A percentile compares a stretch with the other conserved stretches of the same genome.
Evolutionary conservation across 2,329 filamentous ascomycete species (phyloP).

Genomic region (Hypocrella siamensis): DNA sequence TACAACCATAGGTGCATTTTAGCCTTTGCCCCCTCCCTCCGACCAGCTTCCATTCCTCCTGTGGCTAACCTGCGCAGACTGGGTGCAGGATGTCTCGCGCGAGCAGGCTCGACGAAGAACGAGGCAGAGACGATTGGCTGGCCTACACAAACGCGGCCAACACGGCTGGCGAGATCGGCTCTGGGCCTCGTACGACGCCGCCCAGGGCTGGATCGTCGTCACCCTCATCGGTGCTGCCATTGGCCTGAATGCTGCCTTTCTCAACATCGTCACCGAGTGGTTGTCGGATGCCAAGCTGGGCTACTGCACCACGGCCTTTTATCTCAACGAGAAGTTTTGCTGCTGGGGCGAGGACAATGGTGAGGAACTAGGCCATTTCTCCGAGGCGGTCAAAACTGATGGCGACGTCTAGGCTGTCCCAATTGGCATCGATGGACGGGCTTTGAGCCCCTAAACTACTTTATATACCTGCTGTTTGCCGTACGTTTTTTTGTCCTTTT

Average conservation of each 20-base stretch:
- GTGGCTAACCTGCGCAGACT: slow-evolving; percentile 38
- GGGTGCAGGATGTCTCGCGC: slow-evolving; percentile 92
- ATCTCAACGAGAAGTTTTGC: slow-evolving; percentile 93
- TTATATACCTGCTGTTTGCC: slow-evolving; percentile 76
- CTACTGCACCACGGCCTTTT: slow-evolving; percentile 91
- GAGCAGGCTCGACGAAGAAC: slow-evolving; percentile 73
- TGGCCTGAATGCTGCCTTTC: slow-evolving; percentile 77
- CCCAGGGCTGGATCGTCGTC: slow-evolving; percentile 95
- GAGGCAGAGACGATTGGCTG: slow-evolving; percentile 54
- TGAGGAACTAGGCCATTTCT: no score
- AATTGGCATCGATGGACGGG: slow-evolving; percentile 86
- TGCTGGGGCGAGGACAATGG: slow-evolving; percentile 91
- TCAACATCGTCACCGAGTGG: slow-evolving; percentile 97
- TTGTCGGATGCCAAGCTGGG: slow-evolving; percentile 88
- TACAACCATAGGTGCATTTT: slow-evolving; percentile 61
- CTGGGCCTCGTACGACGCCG: slow-evolving; percentile 82
- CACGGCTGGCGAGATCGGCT: slow-evolving; percentile 67
- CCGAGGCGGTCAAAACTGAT: background rate
- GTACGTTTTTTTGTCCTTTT: slow-evolving; percentile 25
- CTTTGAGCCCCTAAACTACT: slow-evolving; percentile 64
- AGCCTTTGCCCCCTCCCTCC: background rate
- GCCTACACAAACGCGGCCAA: slow-evolving; percentile 55
- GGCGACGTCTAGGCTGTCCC: slow-evolving; percentile 43
- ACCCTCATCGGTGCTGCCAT: slow-evolving; percentile 87
- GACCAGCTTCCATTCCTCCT: background rate